Base-by-base conservation (phyloP, 768 basidiomycete species). In the Vararia minispora region DNA sequence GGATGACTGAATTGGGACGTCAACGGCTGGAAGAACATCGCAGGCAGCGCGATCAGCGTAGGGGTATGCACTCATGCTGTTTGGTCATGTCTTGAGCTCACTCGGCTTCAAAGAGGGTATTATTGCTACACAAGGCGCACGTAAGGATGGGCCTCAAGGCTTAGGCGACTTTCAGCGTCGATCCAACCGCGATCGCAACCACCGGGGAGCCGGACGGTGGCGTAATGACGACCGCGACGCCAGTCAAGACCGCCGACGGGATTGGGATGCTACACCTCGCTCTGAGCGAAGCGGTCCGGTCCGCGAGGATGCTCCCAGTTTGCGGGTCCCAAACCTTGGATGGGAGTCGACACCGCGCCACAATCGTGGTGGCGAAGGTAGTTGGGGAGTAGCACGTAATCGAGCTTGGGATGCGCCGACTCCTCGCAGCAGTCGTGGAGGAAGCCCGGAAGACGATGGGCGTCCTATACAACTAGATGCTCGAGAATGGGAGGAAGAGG, bases 401-500 rank as follows among this genome's bases (percentile, higher is more conserved):
- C 61, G 69, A 27, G 55, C 63, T 14, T 89, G 87, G 87, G 87
- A 90, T 60, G 85, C 87, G 6, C 84, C 84, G 1, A 90, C 87
- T 0, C 87, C 87, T 4, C 68, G 82, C 32, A 66, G 65, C 32
- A 67, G 69, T 2, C 64, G 85, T 49, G 79, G 72, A 3, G 72
- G 66, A 0, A 85, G 81, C 45, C 76, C 79, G 5, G 82, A 85
- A 32, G 76, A 67, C 33, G 79, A 79, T 23, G 79, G 73, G 35
- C 71, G 62, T 18, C 69, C 71, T 11, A 58, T 74, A 14, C 76
- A 72, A 6, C 58, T 92, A 21, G 84, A 91, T 53, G 68, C 72
- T 30, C 68, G 84, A 35, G 94, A 95, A 52, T 99, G 94, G 95
- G 95, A 97, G 58, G 94, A 97, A 51, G 95, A 98, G 56, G 90